Base-by-base conservation (phyloP, 306 rosid species). In the Prosopis cineraria region DNA sequence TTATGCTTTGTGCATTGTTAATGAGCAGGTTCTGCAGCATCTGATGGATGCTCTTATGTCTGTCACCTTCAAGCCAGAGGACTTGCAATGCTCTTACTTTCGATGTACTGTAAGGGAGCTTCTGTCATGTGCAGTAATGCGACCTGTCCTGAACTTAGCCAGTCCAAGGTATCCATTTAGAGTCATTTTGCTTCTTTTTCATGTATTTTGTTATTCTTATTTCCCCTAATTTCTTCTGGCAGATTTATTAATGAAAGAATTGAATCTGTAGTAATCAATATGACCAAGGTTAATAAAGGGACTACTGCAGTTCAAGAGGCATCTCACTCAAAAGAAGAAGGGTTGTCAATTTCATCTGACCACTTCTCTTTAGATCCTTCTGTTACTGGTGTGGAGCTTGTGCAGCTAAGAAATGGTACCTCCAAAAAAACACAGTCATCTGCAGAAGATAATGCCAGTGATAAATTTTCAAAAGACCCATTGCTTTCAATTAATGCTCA, bases 211-310 rank as follows among this genome's bases (percentile, higher is more conserved):
- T 71, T 85, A 59, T 76, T 81, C 80, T 78, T 73, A 82, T 82
- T 58, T 73, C 76, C 40, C 65, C 77, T 56, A 58, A 47, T 75
- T 73, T 79, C 76, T 66, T 71, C 52, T 95, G 81, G 83, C 88
- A 95, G 99, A 88, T 96, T 96, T 87, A 87, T 96, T 67, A 96
- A 96, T 79, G 98, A 91, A 84, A 86, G 97, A 85, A 89, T 96
- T 85, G 98, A 96, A 86, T 70, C 85, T 63, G 80, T 93, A 74
- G 94, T 90, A 75, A 60, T 87, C 73, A 90, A 91, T 72, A 86
- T 76, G 94, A 85, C 84, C 80, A 87, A 88, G 85, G 86, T 89
- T 81, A 91, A 83, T 76, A 87, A 82, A 77, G 88, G 79, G 70
- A 78, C 81, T 79, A 69, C 73, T 30, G 56, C 79, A 29, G 80